These are phyloP conservation scores for Dioszegia aurantiaca DNA, from an alignment of 768 basidiomycete species.

Conservation along the genomic window DNA sequence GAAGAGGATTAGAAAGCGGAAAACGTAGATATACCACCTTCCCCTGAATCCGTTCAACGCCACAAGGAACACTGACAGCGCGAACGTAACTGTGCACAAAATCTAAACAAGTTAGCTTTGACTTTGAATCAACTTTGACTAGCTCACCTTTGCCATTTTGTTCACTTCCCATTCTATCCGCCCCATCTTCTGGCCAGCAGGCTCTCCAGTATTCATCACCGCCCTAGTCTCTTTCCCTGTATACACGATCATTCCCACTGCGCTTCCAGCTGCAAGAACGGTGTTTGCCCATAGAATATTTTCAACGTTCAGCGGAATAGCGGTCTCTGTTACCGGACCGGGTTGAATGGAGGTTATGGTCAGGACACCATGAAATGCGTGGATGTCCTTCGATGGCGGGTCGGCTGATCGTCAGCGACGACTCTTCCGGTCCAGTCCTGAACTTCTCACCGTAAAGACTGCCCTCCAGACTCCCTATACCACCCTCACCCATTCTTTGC, in stretches of 20 bases:
- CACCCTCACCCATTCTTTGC: constrained; percentile 65
- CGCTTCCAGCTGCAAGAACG: constrained; percentile 89
- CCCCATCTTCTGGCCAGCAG: constrained; percentile 82
- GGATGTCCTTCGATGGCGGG: constrained; percentile 93
- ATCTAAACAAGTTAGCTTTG: constrained; percentile 59
- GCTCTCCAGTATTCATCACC: constrained; percentile 98
- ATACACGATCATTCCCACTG: constrained; percentile 88
- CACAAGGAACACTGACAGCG: constrained; percentile 82
- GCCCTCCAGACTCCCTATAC: constrained; percentile 66
- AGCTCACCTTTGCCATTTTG: constrained; percentile 78
- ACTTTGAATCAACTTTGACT: background rate
- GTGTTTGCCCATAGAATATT: constrained; percentile 98
- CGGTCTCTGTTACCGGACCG: constrained; percentile 26
- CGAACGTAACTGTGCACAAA: constrained; percentile 89
- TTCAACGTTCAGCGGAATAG: constrained; percentile 80
- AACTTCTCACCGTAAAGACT: constrained; percentile 87
- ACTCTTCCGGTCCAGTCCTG: background rate
- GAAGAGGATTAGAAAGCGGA: constrained; percentile 94
- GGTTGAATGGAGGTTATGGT: constrained; percentile 55
- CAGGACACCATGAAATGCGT: constrained; percentile 89
- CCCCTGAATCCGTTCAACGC: constrained; percentile 95
- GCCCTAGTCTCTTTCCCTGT: constrained; percentile 93
- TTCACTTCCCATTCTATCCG: constrained; percentile 92
- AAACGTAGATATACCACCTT: constrained; percentile 91
- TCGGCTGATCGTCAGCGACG: constrained; percentile 74